phyloP scores from a whole-genome alignment of 2,329 filamentous ascomycete genomes.

The Neonectria coccinea region DNA sequence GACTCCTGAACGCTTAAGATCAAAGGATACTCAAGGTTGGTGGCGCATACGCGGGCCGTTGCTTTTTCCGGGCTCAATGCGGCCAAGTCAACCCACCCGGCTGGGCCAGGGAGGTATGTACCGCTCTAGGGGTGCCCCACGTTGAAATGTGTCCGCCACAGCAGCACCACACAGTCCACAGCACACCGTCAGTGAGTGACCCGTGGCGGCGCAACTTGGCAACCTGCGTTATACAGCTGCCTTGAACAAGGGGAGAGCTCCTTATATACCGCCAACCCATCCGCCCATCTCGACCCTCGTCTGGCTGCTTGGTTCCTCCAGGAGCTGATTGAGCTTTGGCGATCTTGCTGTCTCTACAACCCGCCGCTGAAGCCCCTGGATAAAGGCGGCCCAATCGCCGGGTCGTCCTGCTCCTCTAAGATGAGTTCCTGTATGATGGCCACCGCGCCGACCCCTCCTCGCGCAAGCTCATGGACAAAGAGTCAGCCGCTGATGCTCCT shows the following conservation, averaged over 20 bases:
- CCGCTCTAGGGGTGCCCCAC: constrained; percentile 37
- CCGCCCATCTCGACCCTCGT: constrained; percentile 12
- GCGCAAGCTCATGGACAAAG: constrained; percentile 10
- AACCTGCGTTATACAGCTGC: constrained; percentile 44
- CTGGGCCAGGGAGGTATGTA: constrained; percentile 33
- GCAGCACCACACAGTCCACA: constrained; percentile 40
- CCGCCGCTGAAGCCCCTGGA: constrained; percentile 40
- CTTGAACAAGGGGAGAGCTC: constrained; percentile 37
- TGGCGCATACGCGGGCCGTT: constrained; percentile 25
- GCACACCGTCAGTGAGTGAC: constrained; percentile 42
- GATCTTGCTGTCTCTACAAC: constrained; percentile 19
- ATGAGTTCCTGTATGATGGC: constrained; percentile 55
- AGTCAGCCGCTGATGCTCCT: constrained; percentile 29
- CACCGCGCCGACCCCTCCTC: constrained; percentile 23
- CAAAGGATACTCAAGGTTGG: background rate
- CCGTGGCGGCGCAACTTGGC: constrained; percentile 44
- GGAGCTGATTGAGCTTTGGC: constrained; percentile 42
- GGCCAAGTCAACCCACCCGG: background rate
- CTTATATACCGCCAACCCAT: constrained; percentile 18
- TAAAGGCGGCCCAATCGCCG: constrained; percentile 48
- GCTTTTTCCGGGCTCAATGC: constrained; percentile 26
- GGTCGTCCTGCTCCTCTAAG: constrained; percentile 47
- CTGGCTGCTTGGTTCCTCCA: constrained; percentile 28
- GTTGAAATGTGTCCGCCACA: constrained; percentile 47
- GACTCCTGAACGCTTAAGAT: background rate